Percentiles rank a stretch among this genome's conserved stretches.
Evolutionary conservation across 2,329 filamentous ascomycete genomes (phyloP).

Genomic region (Fusarium odoratissimum): DNA sequence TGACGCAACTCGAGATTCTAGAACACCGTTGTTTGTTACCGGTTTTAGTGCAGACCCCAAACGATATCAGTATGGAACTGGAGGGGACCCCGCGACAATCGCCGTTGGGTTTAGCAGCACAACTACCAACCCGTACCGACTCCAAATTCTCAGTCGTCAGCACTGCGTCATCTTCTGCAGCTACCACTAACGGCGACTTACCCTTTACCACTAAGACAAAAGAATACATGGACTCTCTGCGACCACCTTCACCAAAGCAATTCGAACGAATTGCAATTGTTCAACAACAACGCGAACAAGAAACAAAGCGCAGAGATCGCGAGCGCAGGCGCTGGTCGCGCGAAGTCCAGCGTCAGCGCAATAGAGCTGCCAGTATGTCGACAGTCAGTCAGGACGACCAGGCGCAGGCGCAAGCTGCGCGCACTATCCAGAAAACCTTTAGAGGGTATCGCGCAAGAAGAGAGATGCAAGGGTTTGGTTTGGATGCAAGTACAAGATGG

Average conservation of each 20-base stretch:
- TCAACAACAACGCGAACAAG: conserved; percentile 60
- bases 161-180: conserved; percentile 28
- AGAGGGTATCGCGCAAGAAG: conserved; percentile 80
- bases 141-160: conserved; percentile 32
- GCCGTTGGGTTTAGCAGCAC: background rate
- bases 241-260: conserved; percentile 58
- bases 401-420: conserved; percentile 61
- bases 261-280: conserved; percentile 61
- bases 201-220: conserved; percentile 46
- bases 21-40: conserved; percentile 32
- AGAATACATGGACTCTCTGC: conserved; percentile 63
- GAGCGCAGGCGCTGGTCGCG: conserved; percentile 52
- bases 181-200: conserved; percentile 1
- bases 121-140: conserved; percentile 1
- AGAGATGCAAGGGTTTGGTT: conserved; percentile 74
- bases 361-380: conserved; percentile 29
- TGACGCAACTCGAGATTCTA: conserved; percentile 44
- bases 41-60: conserved; percentile 26
- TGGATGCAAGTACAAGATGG: conserved; percentile 79
- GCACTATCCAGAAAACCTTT: conserved; percentile 76
- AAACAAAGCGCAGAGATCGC: conserved; percentile 55
- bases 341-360: conserved; percentile 44
- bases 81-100: conserved; percentile 32
- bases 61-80: background rate
- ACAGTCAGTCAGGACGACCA: conserved; percentile 34